These are phyloP conservation scores for Blastobotrys ciferrii DNA, from an alignment of 1,139 yeast genomes.

Conservation along the genomic window DNA sequence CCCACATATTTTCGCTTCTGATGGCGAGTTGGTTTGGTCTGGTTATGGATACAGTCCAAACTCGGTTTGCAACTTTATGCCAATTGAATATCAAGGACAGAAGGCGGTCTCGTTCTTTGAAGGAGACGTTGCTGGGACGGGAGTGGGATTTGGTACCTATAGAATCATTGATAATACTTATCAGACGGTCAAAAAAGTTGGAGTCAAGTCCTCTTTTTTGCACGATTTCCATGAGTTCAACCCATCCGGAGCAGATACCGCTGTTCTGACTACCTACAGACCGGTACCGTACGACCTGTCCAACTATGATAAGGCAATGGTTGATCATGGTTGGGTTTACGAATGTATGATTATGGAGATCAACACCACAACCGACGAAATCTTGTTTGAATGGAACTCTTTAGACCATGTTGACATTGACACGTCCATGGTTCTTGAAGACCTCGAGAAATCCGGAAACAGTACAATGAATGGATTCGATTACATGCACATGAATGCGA, in stretches of 20 bases:
- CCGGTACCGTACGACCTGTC: constrained; percentile 16
- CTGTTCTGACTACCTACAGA: constrained; percentile 16
- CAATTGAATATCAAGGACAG: not conserved
- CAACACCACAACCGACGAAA: constrained; percentile 40
- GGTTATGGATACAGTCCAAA: constrained; percentile 18
- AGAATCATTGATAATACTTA: constrained; percentile 17
- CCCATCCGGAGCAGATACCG: constrained; percentile 14
- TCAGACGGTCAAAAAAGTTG: constrained; percentile 14
- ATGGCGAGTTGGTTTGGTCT: constrained; percentile 22
- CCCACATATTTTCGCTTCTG: constrained; percentile 17
- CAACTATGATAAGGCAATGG: constrained; percentile 11
- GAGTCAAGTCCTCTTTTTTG: constrained; percentile 17
- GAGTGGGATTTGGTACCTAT: constrained; percentile 19
- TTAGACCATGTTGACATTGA: constrained; percentile 40
- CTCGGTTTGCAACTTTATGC: constrained; percentile 17
- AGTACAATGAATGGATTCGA: constrained; percentile 44
- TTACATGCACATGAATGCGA: constrained; percentile 44
- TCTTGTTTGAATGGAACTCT: constrained; percentile 43
- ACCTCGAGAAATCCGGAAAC: constrained; percentile 39
- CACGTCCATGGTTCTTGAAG: constrained; percentile 34
- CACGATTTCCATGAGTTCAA: constrained; percentile 21
- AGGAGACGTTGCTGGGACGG: constrained; percentile 16
- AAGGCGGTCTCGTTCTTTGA: constrained; percentile 14
- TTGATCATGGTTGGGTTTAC: constrained; percentile 16
- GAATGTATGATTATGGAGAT: constrained; percentile 29